Conservation (phyloP, 345 rosid genomes). For the Tarenaya hassleriana region DNA sequence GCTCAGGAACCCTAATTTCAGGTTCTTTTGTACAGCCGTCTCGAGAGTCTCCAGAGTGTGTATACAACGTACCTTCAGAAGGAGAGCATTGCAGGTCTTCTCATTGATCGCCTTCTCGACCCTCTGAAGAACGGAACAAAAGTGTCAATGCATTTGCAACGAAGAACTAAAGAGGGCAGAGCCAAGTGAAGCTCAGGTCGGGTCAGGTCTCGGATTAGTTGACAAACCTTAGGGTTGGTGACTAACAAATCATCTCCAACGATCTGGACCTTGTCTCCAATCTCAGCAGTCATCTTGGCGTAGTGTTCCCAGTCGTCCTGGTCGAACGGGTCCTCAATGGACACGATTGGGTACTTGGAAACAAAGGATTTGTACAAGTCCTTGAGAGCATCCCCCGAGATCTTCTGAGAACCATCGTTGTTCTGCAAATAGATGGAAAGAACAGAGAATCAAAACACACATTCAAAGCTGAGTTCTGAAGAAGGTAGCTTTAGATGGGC, state of each 20-base stretch:
- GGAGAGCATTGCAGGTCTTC: conserved; percentile 89
- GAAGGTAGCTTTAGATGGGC: too few species aligned
- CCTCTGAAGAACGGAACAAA: too few species aligned
- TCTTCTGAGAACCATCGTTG: conserved; percentile 82
- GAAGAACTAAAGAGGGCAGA: too few species aligned
- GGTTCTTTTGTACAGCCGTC: too few species aligned
- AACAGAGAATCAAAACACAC: background rate
- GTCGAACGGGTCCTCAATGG: conserved; percentile 97
- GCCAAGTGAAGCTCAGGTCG: too few species aligned
- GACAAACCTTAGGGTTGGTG: conserved; percentile 82
- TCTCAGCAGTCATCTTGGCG: conserved; percentile 66
- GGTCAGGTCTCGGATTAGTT: too few species aligned
- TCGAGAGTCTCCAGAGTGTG: too few species aligned
- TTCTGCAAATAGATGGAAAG: conserved; percentile 37
- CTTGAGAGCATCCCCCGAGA: conserved; percentile 77
- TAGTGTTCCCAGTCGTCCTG: conserved; percentile 96
- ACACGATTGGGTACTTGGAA: conserved; percentile 83
- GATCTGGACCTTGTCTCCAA: conserved; percentile 73
- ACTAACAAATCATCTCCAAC: conserved; percentile 98
- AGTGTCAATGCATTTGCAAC: too few species aligned
- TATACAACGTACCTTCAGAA: conserved; percentile 95
- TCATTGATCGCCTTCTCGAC: conserved; percentile 85
- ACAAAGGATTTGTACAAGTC: conserved; percentile 84
- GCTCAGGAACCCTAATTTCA: too few species aligned
- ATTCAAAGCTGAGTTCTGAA: background rate